phyloP scores from a whole-genome alignment of 1,284 basidiomycete genomes.

The Ustilago vetiveriae region DNA sequence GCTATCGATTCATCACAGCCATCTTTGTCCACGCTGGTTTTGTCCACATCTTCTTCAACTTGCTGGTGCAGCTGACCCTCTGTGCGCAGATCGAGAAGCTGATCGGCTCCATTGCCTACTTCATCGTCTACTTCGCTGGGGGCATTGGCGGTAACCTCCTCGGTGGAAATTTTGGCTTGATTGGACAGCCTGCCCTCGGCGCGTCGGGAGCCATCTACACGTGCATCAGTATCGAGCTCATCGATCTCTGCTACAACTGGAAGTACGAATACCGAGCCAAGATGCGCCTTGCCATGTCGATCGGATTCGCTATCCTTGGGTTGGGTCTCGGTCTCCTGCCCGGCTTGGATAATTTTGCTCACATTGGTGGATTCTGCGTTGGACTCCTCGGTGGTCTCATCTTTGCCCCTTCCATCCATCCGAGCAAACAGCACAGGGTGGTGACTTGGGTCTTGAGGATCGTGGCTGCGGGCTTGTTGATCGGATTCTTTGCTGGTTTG shows the following conservation, averaged over 20 bases:
- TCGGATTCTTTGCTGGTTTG: slow-evolving; percentile 84
- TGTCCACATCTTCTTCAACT: slow-evolving; percentile 82
- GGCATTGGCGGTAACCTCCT: slow-evolving; percentile 81
- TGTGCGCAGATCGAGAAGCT: slow-evolving; percentile 76
- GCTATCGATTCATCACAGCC: slow-evolving; percentile 75
- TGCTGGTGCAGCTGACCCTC: slow-evolving; percentile 83
- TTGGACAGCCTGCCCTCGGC: slow-evolving; percentile 89
- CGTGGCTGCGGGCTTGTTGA: slow-evolving; percentile 77
- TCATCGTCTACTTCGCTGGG: slow-evolving; percentile 84
- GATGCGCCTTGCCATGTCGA: slow-evolving; percentile 78
- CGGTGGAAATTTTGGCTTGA: slow-evolving; percentile 86
- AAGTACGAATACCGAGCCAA: slow-evolving; percentile 71
- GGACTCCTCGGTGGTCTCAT: slow-evolving; percentile 76
- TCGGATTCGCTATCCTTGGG: slow-evolving; percentile 83
- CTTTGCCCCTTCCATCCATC: slow-evolving; percentile 84
- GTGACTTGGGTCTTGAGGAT: slow-evolving; percentile 80
- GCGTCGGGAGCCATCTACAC: slow-evolving; percentile 92
- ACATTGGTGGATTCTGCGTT: slow-evolving; percentile 68
- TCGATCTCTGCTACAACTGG: slow-evolving; percentile 93
- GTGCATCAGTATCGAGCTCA: slow-evolving; percentile 80
- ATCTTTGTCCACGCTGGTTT: slow-evolving; percentile 89
- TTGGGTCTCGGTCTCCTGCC: slow-evolving; percentile 77
- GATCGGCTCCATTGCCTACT: slow-evolving; percentile 78
- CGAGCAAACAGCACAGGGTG: slow-evolving; percentile 78
- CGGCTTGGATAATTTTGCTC: slow-evolving; percentile 69